Evolutionary conservation across 2,329 filamentous ascomycete species (phyloP), one percentile per base, ranked within the genome.

Genomic region (Trichothecium roseum): DNA sequence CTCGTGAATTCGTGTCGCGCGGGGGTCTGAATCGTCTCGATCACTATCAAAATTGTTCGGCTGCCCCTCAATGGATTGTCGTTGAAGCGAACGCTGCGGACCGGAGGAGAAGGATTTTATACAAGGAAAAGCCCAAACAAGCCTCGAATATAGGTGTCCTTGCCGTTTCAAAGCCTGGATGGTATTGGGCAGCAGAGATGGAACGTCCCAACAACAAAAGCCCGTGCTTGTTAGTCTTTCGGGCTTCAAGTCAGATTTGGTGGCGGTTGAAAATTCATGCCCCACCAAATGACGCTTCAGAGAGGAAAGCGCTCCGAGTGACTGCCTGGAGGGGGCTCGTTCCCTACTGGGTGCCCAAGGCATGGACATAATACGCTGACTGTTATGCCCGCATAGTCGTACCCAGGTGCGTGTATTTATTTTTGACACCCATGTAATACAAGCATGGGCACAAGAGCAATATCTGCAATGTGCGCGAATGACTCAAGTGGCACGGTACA

Each of bases 251-350:
- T 35, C 17, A 28, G 15, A 30, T 43, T 48, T 48, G 49, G 44
- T 48, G 49, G 44, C 47, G 53, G 49, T 50, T 53, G 53, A 59
- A 60, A 61, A 57, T 59, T 60, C 49, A 40, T 47, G 53, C 57
- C 59, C 59, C 59, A 59, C 57, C 51, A 55, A 43, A 56, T 55
- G 55, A 57, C 50, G 50, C 47, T 43, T 48, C 39, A 38, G 48
- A 44, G 42, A 37, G 39, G 39, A 32, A 34, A 14, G 28, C 32
- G 36, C 31, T 34, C 10, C 20, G 20, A 24, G 6, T 28, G 24
- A 24, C 28, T 18, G 13, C 13, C 35, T 50, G 46, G 48, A 52
- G 49, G 50, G 50, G 49, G 18, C n/a, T n/a, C n/a, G n/a, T n/a
- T n/a, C n/a, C n/a, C n/a, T n/a, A n/a, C n/a, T n/a, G n/a, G n/a